These are phyloP conservation scores for Aureobasidium sp. DNA, from an alignment of 2,329 filamentous ascomycete genomes.

Conservation along the genomic window DNA sequence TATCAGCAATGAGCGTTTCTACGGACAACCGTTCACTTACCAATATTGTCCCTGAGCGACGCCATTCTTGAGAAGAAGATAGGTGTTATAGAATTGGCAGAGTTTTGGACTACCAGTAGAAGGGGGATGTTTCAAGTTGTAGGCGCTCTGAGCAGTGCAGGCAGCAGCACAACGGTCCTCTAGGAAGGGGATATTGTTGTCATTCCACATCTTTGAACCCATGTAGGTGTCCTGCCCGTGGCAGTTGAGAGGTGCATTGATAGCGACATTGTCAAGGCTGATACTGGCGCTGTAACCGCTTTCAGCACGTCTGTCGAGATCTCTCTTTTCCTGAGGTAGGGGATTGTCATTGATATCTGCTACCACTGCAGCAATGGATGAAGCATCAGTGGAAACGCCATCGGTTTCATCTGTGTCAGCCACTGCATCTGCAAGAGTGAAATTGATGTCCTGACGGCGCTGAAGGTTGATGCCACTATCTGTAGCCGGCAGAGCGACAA, in stretches of 20 bases:
- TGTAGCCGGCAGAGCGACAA: too few relatives aligned
- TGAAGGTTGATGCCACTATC: too few relatives aligned
- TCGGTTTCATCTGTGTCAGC: background rate
- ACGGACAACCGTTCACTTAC: background rate
- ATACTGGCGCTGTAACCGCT: too few relatives aligned
- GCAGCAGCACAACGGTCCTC: conserved; percentile 6
- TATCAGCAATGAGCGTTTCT: too few relatives aligned
- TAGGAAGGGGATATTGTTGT: too few relatives aligned
- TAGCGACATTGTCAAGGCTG: too few relatives aligned
- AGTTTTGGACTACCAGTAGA: too few relatives aligned
- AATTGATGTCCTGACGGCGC: background rate
- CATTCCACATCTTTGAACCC: conserved; percentile 17
- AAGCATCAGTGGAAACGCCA: background rate
- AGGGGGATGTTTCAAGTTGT: too few relatives aligned
- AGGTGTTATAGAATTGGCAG: too few relatives aligned
- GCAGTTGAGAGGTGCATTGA: background rate
- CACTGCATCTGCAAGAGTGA: background rate
- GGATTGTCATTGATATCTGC: background rate
- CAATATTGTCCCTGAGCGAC: too few relatives aligned
- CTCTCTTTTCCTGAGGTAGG: background rate
- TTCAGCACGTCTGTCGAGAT: background rate
- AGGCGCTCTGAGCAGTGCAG: too few relatives aligned
- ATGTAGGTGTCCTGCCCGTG: conserved; percentile 20
- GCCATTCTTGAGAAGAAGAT: too few relatives aligned
- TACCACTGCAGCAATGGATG: background rate